These are phyloP conservation scores for Wickerhamomyces mucosus DNA, from an alignment of 805 yeast genomes.

Conservation along the genomic window DNA sequence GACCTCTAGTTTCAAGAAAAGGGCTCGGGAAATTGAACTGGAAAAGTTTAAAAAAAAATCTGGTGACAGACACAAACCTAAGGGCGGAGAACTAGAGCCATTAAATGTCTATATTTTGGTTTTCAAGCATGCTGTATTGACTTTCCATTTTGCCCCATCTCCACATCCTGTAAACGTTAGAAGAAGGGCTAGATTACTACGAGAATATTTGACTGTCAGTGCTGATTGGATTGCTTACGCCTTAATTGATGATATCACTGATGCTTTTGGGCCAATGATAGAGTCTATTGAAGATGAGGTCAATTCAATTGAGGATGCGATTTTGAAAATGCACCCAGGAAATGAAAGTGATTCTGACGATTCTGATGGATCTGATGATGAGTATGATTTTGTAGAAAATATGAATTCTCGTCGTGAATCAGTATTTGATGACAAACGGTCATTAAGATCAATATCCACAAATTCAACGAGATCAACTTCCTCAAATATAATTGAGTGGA, in stretches of 20 bases:
- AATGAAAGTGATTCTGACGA: slow-evolving; percentile 26
- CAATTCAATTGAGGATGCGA: slow-evolving; percentile 87
- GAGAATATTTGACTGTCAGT: slow-evolving; percentile 82
- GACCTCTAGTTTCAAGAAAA: slow-evolving; percentile 20
- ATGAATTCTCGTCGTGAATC: slow-evolving; percentile 10
- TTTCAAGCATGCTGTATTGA: slow-evolving; percentile 81
- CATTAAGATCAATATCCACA: slow-evolving; percentile 19
- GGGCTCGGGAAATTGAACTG: slow-evolving; percentile 23
- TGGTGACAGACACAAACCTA: slow-evolving; percentile 35
- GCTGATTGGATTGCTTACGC: slow-evolving; percentile 98
- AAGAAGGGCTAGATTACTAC: slow-evolving; percentile 77
- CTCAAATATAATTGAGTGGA: slow-evolving; percentile 60
- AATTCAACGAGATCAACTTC: slow-evolving; percentile 25
- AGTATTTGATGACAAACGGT: slow-evolving; percentile 12
- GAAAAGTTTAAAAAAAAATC: slow-evolving; percentile 32
- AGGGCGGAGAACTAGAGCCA: slow-evolving; percentile 62
- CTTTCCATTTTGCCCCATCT: slow-evolving; percentile 90
- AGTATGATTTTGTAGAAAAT: slow-evolving; percentile 28
- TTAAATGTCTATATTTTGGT: slow-evolving; percentile 89
- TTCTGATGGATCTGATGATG: slow-evolving; percentile 22
- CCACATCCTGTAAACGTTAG: slow-evolving; percentile 96
- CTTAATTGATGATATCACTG: slow-evolving; percentile 91
- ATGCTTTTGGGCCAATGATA: slow-evolving; percentile 95
- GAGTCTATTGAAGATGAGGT: slow-evolving; percentile 92
- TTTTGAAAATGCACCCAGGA: slow-evolving; percentile 71